These are phyloP conservation scores for Ustilago tritici DNA, from an alignment of 1,284 basidiomycete species.

Conservation along the genomic window DNA sequence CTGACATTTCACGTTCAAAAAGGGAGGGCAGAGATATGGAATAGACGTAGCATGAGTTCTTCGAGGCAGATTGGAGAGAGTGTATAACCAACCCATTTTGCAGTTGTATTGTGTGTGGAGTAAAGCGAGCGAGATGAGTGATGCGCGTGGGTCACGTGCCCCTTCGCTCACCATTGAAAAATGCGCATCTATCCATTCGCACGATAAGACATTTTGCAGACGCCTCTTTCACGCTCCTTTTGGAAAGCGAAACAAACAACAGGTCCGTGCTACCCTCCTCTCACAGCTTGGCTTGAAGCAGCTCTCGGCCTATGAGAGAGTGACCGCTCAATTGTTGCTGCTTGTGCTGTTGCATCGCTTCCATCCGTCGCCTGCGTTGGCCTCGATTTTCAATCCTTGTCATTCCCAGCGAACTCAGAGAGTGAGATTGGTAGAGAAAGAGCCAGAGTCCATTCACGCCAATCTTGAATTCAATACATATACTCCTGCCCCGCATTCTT, in stretches of 20 bases:
- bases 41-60: constrained; percentile 20
- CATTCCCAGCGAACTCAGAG: background rate
- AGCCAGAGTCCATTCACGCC: constrained; percentile 20
- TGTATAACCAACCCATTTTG: background rate
- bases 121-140: background rate
- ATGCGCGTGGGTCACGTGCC: background rate
- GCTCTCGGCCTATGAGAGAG: background rate
- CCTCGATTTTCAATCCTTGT: background rate
- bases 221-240: constrained; percentile 48
- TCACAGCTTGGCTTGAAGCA: background rate
- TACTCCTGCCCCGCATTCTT: constrained; percentile 23
- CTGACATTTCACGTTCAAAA: constrained; percentile 23
- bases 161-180: no score
- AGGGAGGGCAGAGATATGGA: background rate
- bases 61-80: background rate
- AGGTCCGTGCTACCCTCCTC: background rate
- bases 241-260: constrained; percentile 11
- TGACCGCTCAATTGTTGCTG: background rate
- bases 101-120: background rate
- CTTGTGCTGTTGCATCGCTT: background rate
- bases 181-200: no score
- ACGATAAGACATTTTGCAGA: no score
- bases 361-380: background rate
- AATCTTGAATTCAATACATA: constrained; percentile 21
- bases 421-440: background rate